Evolutionary conservation across 208 protist genomes (phyloP).

Genomic region (Leishmania tarentolae): DNA sequence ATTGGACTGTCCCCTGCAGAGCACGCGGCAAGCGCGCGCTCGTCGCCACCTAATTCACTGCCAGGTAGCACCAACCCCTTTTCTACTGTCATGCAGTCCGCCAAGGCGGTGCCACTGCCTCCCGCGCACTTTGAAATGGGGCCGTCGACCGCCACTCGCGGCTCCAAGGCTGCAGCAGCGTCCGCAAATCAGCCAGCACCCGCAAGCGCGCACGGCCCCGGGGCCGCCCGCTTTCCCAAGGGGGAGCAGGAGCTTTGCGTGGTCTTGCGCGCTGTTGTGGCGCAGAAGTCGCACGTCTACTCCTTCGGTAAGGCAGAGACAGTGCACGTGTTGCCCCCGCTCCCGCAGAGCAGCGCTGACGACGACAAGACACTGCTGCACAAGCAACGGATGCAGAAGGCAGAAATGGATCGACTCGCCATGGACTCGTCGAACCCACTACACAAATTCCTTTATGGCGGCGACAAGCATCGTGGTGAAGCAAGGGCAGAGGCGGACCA

Average conservation of each 20-base stretch:
- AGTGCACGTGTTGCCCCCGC: conserved; percentile 80
- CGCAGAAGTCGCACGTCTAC: conserved; percentile 70
- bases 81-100: not conserved
- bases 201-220: conserved; percentile 22
- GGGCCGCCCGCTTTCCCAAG: conserved; percentile 24
- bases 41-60: not conserved
- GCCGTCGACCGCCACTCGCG: not conserved
- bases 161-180: not conserved
- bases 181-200: conserved; percentile 10
- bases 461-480: conserved; percentile 14
- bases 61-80: not conserved
- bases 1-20: not conserved
- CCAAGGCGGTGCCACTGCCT: not conserved
- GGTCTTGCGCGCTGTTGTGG: conserved; percentile 73
- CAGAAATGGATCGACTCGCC: conserved; percentile 15
- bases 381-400: conserved; percentile 17
- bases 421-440: conserved; percentile 25
- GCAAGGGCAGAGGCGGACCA: conserved; percentile 15
- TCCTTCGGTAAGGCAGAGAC: conserved; percentile 71
- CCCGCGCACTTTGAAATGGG: not conserved
- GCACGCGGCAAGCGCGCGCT: not conserved
- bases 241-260: conserved; percentile 61
- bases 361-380: conserved; percentile 13
- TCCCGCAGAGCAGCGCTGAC: conserved; percentile 34
- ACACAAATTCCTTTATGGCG: conserved; percentile 25